phyloP scores from a whole-genome alignment of 179 eudicot species.

The Gypsophila paniculata region DNA sequence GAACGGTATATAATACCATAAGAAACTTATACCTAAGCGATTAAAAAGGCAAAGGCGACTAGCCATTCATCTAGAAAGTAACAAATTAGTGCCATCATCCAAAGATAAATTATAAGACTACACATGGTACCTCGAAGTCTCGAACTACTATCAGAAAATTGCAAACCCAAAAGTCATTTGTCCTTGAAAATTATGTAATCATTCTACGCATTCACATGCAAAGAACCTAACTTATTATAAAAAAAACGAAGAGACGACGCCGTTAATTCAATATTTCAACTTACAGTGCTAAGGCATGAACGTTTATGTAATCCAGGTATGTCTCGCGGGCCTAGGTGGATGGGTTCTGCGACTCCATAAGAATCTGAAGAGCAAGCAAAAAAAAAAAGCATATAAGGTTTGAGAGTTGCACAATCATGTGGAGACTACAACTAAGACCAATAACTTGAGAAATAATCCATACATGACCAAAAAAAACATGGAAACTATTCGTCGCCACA shows the following conservation, averaged over 20 bases:
- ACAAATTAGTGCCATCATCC: neutral
- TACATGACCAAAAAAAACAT: neutral
- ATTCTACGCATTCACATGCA: neutral
- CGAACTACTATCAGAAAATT: too few species aligned
- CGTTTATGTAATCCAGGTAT: conserved; percentile 25
- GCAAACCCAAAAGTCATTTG: neutral
- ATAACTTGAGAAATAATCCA: conserved; percentile 7
- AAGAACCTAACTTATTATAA: neutral
- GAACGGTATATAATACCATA: too few species aligned
- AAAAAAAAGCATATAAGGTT: neutral
- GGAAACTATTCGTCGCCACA: too few species aligned
- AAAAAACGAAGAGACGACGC: neutral
- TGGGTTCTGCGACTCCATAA: conserved; percentile 30
- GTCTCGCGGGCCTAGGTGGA: conserved; percentile 25
- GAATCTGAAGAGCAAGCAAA: conserved; percentile 28
- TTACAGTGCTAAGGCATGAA: conserved; percentile 32
- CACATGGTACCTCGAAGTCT: neutral
- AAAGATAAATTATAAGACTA: neutral
- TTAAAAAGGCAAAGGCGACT: neutral
- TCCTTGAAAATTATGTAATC: neutral
- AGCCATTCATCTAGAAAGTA: neutral
- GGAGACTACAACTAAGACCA: neutral
- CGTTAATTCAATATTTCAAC: conserved; percentile 25
- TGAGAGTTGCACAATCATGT: neutral
- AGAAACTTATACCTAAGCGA: neutral